Percentiles rank a stretch among this genome's conserved stretches.
These are phyloP conservation scores for Peronosclerospora sorghi DNA, from an alignment of 352 stramenopile species.

Conservation along the genomic window DNA sequence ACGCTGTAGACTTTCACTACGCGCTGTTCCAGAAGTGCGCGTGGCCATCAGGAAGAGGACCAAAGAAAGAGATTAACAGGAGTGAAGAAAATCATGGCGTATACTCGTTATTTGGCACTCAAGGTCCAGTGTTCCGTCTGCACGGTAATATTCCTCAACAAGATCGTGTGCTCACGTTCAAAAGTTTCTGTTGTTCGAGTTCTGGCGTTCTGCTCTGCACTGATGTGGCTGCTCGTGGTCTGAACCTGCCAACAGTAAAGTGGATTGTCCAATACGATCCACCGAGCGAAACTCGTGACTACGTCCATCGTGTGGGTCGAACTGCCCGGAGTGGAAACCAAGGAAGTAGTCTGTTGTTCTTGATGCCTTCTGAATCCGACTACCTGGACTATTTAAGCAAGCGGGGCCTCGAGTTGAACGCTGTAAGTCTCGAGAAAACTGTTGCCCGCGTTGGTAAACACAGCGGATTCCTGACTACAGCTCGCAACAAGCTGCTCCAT, in stretches of 20 bases:
- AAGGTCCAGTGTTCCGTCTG: conserved; percentile 68
- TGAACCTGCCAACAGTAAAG: conserved; percentile 96
- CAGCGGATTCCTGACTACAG: conserved; percentile 45
- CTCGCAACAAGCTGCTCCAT: conserved; percentile 70
- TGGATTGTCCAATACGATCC: conserved; percentile 98
- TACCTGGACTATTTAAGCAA: conserved; percentile 91
- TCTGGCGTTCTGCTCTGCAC: conserved; percentile 95
- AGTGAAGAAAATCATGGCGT: conserved; percentile 25
- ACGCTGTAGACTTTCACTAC: conserved; percentile 95
- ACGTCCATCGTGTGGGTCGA: conserved; percentile 98
- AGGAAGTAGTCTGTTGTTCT: conserved; percentile 93
- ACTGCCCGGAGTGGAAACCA: conserved; percentile 96
- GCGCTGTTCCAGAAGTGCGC: conserved; percentile 82
- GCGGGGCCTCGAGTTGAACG: conserved; percentile 68
- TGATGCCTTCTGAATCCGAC: conserved; percentile 92
- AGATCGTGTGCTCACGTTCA: conserved; percentile 93
- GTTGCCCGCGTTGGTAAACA: conserved; percentile 49
- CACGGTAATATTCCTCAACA: conserved; percentile 96
- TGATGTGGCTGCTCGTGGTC: conserved; percentile 94
- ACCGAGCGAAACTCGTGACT: conserved; percentile 96
- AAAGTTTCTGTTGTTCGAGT: conserved; percentile 85
- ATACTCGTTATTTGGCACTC: conserved; percentile 48
- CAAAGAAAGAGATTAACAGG: conserved; percentile 80
- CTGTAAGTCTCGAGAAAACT: conserved; percentile 80
- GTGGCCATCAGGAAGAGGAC: conserved; percentile 59